Base-by-base conservation (phyloP, 768 basidiomycete genomes). In the Mycena venus region DNA sequence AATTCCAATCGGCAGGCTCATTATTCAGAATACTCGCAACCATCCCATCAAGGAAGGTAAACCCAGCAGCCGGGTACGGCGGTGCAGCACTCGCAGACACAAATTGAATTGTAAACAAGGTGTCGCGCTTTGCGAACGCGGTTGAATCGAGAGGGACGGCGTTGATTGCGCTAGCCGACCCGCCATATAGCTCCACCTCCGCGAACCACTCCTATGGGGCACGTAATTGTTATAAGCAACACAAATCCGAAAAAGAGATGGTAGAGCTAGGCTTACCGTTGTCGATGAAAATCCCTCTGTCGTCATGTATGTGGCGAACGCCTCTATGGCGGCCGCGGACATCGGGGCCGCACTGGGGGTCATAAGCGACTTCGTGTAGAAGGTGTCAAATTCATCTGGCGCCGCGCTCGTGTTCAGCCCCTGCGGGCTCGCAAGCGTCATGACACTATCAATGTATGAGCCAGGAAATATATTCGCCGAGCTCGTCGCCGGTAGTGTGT, bases 321-420 rank as follows among this genome's bases (percentile, higher is more conserved):
- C 82, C 25, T 73, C 75, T 25, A 83, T 75, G 6, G 88, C 84
- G 15, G 79, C 67, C 2, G 72, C 68, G 0, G 81, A 77, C 71
- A 87, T 82, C 0, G 84, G 85, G 8, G 81, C 73, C 4, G 70
- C 74, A 25, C 82, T 74, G 7, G 86, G 86, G 0, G 84, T 85
- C 83, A 86, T 86, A 15, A 87, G 59, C 2, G 83, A 84, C 76
- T 87, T 87, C 0, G 82, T 83, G 55, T 87, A 88, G 77, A 88
- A 87, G 0, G 85, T 87, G 75, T 87, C 86, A 11, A 78, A 80
- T 0, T 69, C 75, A 53, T 85, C 84, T 11, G 83, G 79, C 17
- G 74, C 72, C 19, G 72, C 44, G 23, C 53, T 74, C 9, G 84
- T 85, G 72, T 84, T 78, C 32, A 86, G 74, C 53, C 80, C 75